Base-by-base conservation (phyloP, 768 basidiomycete species). In the Hebeloma cylindrosporum region DNA sequence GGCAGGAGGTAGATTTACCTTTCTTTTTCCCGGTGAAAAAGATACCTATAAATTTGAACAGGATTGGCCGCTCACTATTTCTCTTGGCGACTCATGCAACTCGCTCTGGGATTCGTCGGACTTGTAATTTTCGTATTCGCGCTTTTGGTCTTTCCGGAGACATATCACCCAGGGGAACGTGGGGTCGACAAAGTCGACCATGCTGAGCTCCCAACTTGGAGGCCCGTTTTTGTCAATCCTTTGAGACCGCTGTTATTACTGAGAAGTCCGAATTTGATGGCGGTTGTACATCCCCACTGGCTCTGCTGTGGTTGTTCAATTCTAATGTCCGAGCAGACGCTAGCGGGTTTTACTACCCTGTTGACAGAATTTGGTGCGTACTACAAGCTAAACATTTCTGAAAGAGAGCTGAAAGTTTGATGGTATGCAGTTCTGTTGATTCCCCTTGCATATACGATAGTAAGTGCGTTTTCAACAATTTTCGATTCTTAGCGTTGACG, bases 371-470 rank as follows among this genome's bases (percentile, higher is more conserved):
- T 59, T 70, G 60, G 77, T 77, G 27, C 39, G 69, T 40, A 9
- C 26, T 42, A 7, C 21, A 10, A 27, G 8, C 14, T 20, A 7
- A 17, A 11, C 17, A 25, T 3, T n/a, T n/a, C n/a, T n/a, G 5
- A 21, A n/a, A 8, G 1, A 17, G 13, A 16, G 17, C 26, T 5
- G 17, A 37, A 10, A 16, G 4, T 32, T 16, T 9, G 1, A 11
- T n/a, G 7, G 3, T 32, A 9, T 4, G 5, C 63, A 66, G 79
- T 74, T 22, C 44, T 86, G 2, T 57, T 85, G 37, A 59, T 83
- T 9, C 85, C 86, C 0, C 62, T 88, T 5, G 72, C 83, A 0
- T 84, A 79, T 49, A 87, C 84, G 0, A 70, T 88, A 21, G 85
- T 86, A 49, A 50, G 79, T 60, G 11, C 8, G 6, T 32, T 37